These are phyloP conservation scores for Rhodotorula sp. DNA, from an alignment of 1,284 basidiomycete genomes.

Conservation along the genomic window DNA sequence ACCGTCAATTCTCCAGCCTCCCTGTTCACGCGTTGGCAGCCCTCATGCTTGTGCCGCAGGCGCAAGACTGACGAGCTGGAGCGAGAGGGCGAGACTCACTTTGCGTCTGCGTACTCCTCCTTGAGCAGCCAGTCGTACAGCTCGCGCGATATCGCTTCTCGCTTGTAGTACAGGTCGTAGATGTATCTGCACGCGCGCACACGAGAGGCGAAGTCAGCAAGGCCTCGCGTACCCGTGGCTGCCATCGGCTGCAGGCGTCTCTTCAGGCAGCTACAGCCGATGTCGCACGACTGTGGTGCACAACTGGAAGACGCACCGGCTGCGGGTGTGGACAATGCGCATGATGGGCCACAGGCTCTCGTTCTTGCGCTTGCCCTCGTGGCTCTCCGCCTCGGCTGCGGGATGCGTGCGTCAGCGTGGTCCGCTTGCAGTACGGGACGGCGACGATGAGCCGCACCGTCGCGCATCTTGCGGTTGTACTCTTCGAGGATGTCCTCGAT, in stretches of 20 bases:
- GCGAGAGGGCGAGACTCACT: slow-evolving; percentile 62
- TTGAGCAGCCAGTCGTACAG: slow-evolving; percentile 98
- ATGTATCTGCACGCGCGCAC: slow-evolving; percentile 65
- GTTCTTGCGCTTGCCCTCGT: slow-evolving; percentile 95
- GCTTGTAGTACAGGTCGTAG: slow-evolving; percentile 98
- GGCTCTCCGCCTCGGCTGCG: slow-evolving; percentile 86
- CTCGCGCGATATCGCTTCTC: slow-evolving; percentile 89
- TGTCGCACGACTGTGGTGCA: too few relatives aligned
- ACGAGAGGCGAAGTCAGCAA: background rate
- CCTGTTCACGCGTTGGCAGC: background rate
- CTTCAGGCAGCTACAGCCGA: too few relatives aligned
- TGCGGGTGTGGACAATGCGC: slow-evolving; percentile 92
- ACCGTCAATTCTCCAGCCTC: background rate
- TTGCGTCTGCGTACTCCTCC: slow-evolving; percentile 94
- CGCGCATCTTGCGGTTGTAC: slow-evolving; percentile 60
- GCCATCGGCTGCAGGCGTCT: too few relatives aligned
- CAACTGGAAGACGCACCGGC: slow-evolving; percentile 50
- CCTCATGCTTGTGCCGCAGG: background rate
- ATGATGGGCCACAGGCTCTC: slow-evolving; percentile 99
- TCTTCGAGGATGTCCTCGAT: slow-evolving; percentile 48
- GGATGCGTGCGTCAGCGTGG: background rate
- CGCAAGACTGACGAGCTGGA: background rate
- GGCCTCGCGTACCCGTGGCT: background rate
- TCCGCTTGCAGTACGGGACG: background rate
- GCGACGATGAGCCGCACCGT: slow-evolving; percentile 58